Evolutionary conservation across 2,329 filamentous ascomycete species (phyloP).

Genomic region (Exutisphaerella laricina): DNA sequence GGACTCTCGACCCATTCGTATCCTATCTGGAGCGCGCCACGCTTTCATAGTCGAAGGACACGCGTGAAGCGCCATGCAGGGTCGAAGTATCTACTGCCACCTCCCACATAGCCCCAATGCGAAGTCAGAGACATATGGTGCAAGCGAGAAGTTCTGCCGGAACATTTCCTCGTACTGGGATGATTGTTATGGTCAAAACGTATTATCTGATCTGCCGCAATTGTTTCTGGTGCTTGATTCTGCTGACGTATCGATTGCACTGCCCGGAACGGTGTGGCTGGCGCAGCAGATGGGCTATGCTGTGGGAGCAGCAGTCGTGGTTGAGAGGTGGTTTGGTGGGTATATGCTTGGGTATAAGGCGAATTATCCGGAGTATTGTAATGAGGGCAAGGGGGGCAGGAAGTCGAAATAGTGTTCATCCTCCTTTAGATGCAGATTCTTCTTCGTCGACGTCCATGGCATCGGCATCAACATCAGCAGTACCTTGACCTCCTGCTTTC

Average conservation of each 20-base stretch:
- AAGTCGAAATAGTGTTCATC: constrained; percentile 4
- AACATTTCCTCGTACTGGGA: constrained; percentile 30
- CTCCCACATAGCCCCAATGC: constrained; percentile 11
- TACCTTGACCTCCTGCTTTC: constrained; percentile 19
- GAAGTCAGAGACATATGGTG: constrained; percentile 19
- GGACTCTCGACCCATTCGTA: constrained; percentile 23
- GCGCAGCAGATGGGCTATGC: constrained; percentile 21
- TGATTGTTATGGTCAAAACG: constrained; percentile 25
- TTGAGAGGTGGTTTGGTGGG: constrained; percentile 24
- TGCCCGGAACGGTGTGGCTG: constrained; percentile 26
- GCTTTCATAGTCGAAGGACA: constrained; percentile 28
- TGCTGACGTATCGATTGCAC: constrained; percentile 27
- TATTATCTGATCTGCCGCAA: constrained; percentile 24
- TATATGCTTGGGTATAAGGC: constrained; percentile 19
- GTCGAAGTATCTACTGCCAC: constrained; percentile 25
- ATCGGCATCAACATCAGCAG: neutral
- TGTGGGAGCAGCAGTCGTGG: constrained; percentile 25
- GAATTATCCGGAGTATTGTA: constrained; percentile 22
- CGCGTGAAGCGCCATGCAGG: constrained; percentile 22
- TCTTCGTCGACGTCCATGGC: constrained; percentile 1
- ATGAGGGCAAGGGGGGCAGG: constrained; percentile 5
- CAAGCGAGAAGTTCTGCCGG: constrained; percentile 27
- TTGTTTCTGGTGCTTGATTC: constrained; percentile 26
- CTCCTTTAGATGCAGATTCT: neutral
- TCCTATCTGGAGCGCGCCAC: constrained; percentile 24